Conservation (phyloP, 768 basidiomycete genomes). For the Amanita brunnescens region DNA sequence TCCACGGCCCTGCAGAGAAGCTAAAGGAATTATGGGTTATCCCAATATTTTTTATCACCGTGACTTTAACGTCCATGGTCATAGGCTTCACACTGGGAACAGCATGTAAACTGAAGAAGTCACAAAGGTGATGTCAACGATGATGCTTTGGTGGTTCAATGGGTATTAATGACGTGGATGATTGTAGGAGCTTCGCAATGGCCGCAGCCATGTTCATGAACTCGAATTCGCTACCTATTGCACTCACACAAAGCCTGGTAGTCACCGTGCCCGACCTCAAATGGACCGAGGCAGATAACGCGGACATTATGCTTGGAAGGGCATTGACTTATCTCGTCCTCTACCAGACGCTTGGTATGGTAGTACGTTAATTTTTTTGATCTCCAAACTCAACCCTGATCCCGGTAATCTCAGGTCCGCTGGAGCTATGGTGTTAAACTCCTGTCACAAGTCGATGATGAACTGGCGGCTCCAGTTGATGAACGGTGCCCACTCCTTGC, state of each 20-base stretch:
- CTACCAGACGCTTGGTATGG: slow-evolving; percentile 93
- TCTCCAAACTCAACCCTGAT: neutral
- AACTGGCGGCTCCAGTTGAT: slow-evolving; percentile 16
- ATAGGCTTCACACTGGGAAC: slow-evolving; percentile 58
- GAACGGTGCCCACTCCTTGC: slow-evolving; percentile 30
- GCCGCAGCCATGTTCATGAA: slow-evolving; percentile 90
- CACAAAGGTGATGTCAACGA: slow-evolving; percentile 50
- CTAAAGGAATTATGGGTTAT: slow-evolving; percentile 78
- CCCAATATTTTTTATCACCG: slow-evolving; percentile 74
- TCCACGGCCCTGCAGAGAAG: slow-evolving; percentile 40
- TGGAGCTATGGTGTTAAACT: slow-evolving; percentile 92
- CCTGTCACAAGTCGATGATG: slow-evolving; percentile 59
- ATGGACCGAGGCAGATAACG: slow-evolving; percentile 74
- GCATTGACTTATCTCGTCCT: slow-evolving; percentile 86
- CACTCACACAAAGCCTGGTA: slow-evolving; percentile 86
- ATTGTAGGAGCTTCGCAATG: slow-evolving; percentile 63
- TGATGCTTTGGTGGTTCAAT: neutral
- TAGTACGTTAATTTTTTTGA: slow-evolving; percentile 44
- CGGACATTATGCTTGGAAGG: slow-evolving; percentile 85
- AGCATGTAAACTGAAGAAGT: slow-evolving; percentile 56
- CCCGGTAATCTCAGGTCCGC: slow-evolving; percentile 45
- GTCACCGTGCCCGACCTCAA: slow-evolving; percentile 74
- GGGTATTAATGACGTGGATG: neutral
- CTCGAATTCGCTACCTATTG: slow-evolving; percentile 91
- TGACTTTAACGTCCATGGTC: slow-evolving; percentile 62